Evolutionary conservation across 1,139 yeast genomes (phyloP), one percentile per base, ranked within the genome.

Genomic region (Suhomyces ambrosiae): DNA sequence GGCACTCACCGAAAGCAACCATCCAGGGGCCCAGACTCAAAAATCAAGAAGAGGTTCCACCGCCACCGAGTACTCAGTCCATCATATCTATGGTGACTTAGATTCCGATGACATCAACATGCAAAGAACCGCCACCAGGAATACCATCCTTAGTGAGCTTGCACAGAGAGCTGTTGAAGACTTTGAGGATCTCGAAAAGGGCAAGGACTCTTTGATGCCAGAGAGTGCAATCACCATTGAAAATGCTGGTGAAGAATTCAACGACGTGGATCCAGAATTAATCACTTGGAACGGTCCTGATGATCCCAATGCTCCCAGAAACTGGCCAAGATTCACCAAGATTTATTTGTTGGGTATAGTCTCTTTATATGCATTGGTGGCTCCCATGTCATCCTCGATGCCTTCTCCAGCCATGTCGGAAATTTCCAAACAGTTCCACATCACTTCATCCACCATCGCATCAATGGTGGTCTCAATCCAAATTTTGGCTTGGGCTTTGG

Each of bases 341-440:
- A 46, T 56, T 7, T 51, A 44, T 27, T 46, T 68, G 31, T 48
- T 67, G 12, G 64, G 53, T 3, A 55, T 68, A 45, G 75, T 69
- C 1, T 68, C 74, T 0, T 41, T 68, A 13, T 71, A 69, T 46
- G 68, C 75, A 1, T 56, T 71, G 36, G 69, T 70, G 12, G 68
- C 75, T 7, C 76, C 76, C 5, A 68, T 71, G 70, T 65, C 74
- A 3, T 69, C 75, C 11, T 66, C 74, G 7, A 71, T 71, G 54
- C 58, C 67, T 17, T 67, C 74, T 4, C 76, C 76, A 0, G 76
- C 76, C 0, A 58, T 68, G 52, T 36, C 60, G 7, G 63, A 64
- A 19, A 62, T 71, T 10, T 49, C 65, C 7, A 30, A 37, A 2
- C 71, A 68, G 10, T 70, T 71, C 46, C 47, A 54, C 32, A 67